Evolutionary conservation across 148 eudicot species (phyloP), one percentile per base, ranked within the genome.

Genomic region (Suaeda aralocaspica): DNA sequence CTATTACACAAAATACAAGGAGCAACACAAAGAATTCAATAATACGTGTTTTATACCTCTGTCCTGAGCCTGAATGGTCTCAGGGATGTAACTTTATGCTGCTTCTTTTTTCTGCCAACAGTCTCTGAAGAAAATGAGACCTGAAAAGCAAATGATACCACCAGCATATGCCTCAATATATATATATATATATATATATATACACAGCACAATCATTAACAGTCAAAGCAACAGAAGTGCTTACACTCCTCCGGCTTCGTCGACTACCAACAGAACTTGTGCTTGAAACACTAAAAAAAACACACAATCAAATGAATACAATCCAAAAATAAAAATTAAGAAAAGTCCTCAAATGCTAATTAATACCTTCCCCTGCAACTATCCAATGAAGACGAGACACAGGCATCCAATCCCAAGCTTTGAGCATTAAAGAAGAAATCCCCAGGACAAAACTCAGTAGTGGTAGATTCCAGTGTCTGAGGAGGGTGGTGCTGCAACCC

Each of bases 61-160:
- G 98, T 93, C 80, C 86, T 82, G 30, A 93, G 98, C 66, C 81
- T 87, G 75, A 90, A 93, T 21, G 98, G 98, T 73, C 78, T 85
- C 49, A 66, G 86, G 49, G 87, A 75, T 24, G 98, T 93, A 68
- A 81, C 84, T 77, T 56, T 88, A 3, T 41, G 80, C 73, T 84
- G 92, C 79, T 68, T 92, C 81, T 68, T 78, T 75, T 75, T 83
- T 82, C 77, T 93, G 91, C 85, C 85, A 58, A 74, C 83, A 41
- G 77, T 79, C 49, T 79, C 89, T 42, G 90, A 67, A 61, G 91
- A 90, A 64, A 87, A 88, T 39, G 84, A 81, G 58, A 95, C 86
- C 96, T 90, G 73, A 66, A 82, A 8, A n/a, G 26, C 64, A 53
- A 52, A 26, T 3, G 34, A 68, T 19, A 24, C 50, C 22, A 39